Conservation (phyloP, 2,329 filamentous ascomycete species). For the Penicillium occitanis region DNA sequence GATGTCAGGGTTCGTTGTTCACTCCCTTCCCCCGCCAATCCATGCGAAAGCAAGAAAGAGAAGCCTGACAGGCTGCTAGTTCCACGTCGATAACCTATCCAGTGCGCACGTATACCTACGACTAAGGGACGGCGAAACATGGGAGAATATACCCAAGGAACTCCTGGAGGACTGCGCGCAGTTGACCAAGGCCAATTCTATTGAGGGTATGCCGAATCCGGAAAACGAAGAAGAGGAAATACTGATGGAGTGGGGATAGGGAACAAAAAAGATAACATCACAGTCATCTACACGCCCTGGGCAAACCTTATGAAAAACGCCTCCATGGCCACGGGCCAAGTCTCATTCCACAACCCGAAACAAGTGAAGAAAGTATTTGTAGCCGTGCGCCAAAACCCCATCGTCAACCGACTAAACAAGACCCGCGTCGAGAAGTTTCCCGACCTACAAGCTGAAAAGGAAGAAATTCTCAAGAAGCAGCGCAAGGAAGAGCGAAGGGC, state of each 20-base stretch:
- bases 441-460: conserved; percentile 78
- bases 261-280: conserved; percentile 98
- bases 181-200: conserved; percentile 97
- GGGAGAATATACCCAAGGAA: conserved; percentile 75
- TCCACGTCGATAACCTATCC: conserved; percentile 96
- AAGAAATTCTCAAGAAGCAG: conserved; percentile 70
- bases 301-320: conserved; percentile 94
- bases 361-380: conserved; percentile 81
- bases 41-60: background rate
- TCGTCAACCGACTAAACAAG: conserved; percentile 98
- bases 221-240: background rate
- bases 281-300: conserved; percentile 96
- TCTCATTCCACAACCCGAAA: conserved; percentile 87
- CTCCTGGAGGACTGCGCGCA: conserved; percentile 89
- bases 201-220: conserved; percentile 66
- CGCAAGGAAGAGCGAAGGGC: conserved; percentile 62
- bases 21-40: conserved; percentile 3
- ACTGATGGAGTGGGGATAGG: conserved; percentile 51
- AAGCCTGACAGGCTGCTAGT: conserved; percentile 52
- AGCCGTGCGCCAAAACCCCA: conserved; percentile 75
- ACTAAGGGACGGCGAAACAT: conserved; percentile 72
- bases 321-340: conserved; percentile 92
- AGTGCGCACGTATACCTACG: conserved; percentile 96
- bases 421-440: conserved; percentile 87
- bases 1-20: conserved; percentile 22